Conservation (phyloP, 2,329 filamentous ascomycete species). For the Grosmannia clavigera region DNA sequence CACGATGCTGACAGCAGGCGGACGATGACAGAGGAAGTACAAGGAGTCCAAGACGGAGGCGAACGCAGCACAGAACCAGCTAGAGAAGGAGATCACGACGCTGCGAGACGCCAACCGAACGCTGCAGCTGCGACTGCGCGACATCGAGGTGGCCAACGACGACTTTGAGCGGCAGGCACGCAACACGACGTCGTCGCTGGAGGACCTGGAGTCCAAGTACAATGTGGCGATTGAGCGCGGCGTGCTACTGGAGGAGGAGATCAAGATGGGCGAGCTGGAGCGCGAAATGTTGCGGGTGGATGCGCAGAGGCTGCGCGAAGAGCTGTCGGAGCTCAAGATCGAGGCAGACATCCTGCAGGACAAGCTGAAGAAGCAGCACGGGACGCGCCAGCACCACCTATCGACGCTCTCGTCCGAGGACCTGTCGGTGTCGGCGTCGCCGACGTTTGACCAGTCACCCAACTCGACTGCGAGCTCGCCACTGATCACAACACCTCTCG, state of each 20-base stretch:
- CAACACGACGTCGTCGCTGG: constrained; percentile 88
- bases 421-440: constrained; percentile 52
- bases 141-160: constrained; percentile 96
- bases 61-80: constrained; percentile 65
- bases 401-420: constrained; percentile 45
- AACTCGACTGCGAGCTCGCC: constrained; percentile 81
- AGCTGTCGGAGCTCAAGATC: constrained; percentile 85
- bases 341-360: constrained; percentile 90
- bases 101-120: constrained; percentile 75
- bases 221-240: constrained; percentile 85
- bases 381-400: constrained; percentile 45
- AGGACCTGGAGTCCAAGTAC: constrained; percentile 95
- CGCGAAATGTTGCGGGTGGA: constrained; percentile 82
- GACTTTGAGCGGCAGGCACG: constrained; percentile 94
- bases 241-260: constrained; percentile 91
- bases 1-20: no score
- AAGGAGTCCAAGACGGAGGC: constrained; percentile 88
- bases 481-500: constrained; percentile 77
- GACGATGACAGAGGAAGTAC: constrained; percentile 63
- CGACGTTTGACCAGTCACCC: constrained; percentile 65
- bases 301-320: constrained; percentile 76
- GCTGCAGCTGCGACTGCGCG: constrained; percentile 71
- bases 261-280: constrained; percentile 83
- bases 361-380: constrained; percentile 65
- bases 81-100: constrained; percentile 93